Evolutionary conservation across 108 stramenopile genomes (phyloP), one percentile per base, ranked within the genome.

Genomic region (Pseudonitzschia multistriata): DNA sequence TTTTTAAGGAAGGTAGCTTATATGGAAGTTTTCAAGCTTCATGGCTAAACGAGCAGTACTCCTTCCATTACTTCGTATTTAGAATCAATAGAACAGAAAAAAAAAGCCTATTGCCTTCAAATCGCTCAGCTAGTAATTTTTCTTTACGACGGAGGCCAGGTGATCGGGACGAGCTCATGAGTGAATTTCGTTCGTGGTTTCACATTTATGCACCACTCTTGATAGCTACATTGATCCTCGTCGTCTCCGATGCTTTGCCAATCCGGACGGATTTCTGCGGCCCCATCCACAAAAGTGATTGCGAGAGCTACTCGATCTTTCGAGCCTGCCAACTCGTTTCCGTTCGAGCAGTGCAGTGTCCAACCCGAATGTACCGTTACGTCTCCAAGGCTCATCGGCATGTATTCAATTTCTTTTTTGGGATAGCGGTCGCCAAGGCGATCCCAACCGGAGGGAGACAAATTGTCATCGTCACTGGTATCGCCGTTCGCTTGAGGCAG

Each of bases 351-450:
- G 62, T 95, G 93, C 30, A 95, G 57, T 6, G 89, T 90, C 90
- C 90, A 95, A 0, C 93, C 93, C 39, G 83, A 80, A 56, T 95
- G 93, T 25, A 86, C 88, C 1, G 91, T 95, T 17, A 88, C 76
- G 67, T 88, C 88, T 25, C 90, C 90, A 5, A 90, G 28, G 25
- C 71, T 59, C 69, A 94, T 22, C 50, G 90, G 93, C 88, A 91
- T 90, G 64, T 94, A 85, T 67, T 91, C 68, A 5, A 74, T 71
- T 13, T 68, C 37, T n/a, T 73, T 65, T 42, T 74, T 68, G 13
- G 50, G 62, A 61, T 87, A 89, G 37, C 88, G 78, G 27, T 78
- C 39, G 34, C 89, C 93, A 28, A 89, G 63, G 3, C 85, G 68
- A 66, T 84, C 71, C 68, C 88, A 89, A 69, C 59, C 67, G 19